Base-by-base conservation (phyloP, 2,329 filamentous ascomycete species). In the Monosporascus cannonballus region DNA sequence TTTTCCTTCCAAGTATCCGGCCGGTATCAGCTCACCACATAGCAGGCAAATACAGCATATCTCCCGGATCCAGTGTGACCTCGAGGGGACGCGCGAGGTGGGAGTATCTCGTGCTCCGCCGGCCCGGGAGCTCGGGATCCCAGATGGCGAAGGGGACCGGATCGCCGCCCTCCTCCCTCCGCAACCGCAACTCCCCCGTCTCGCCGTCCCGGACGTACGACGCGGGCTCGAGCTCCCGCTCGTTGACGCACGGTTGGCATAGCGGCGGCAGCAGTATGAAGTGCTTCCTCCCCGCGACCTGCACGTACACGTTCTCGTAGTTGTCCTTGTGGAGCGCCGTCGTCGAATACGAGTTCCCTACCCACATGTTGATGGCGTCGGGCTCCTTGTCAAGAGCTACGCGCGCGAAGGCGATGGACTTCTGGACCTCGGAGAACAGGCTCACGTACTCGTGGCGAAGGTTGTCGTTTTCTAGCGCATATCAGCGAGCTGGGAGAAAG, bases 291-390 rank as follows among this genome's bases (percentile, higher is more conserved):
- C 89, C 90, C 1, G 83, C 68, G 15, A 93, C 69, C 63, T 93
- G 89, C 1, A 90, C 86, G 67, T 92, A 94, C 0, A 94, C 78
- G 66, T 94, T 94, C 68, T 94, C 89, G 67, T 92, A 93, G 62
- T 88, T 88, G 70, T 94, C 90, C 63, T 87, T 88, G 71, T 94
- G 90, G 51, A 92, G 68, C 0, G 86, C 85, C 0, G 89, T 92
- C 1, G 80, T 76, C 25, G 84, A 88, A 38, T 74, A 75, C 1
- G 82, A 81, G 69, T 89, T 88, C 51, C 89, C 89, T 48, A 94
- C 83, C 89, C 89, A 93, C 63, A 94, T 76, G 65, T 94, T 94
- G 56, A 90, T 80, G 15, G 89, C 89, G 57, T 94, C 89, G 0
- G 89, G 86, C 0, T 71, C 64, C 48, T 78, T 75, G 39, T 79